Base-by-base conservation (phyloP, 2,329 filamentous ascomycete species). In the Aspergillus intermedius region DNA sequence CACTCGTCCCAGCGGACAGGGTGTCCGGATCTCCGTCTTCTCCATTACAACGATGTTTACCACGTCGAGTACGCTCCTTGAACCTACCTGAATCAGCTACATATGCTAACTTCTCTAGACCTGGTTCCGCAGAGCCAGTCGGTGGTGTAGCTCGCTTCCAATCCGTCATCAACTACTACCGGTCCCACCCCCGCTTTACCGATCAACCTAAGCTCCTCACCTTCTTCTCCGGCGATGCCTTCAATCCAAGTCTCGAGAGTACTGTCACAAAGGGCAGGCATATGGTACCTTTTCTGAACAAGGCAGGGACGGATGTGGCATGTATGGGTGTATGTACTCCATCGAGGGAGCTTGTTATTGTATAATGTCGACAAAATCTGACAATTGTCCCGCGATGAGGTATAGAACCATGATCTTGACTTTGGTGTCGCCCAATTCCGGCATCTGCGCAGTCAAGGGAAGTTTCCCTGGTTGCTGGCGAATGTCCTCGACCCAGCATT, bases 31-130 rank as follows among this genome's bases (percentile, higher is more conserved):
- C 72, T 95, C 45, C 83, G 90, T n/a, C 70, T 95, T 48, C 66
- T 95, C 28, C 91, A 95, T 72, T 95, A 86, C 76, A 95, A 95
- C 69, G 90, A 96, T 70, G 90, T 95, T 51, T 95, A 95, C 68
- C 91, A 95, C 60, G 80, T 95, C 47, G 89, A 95, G 68, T 74
- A 67, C 51, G 64, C 58, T 30, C 46, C 47, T 48, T 43, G 25
- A 15, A 30, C 21, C 34, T 22, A n/a, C 17, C 17, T 19, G 45
- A 22, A 21, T 30, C 17, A 23, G 3, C 17, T 23, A 30, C 35
- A 9, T 19, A 37, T 15, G 17, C 34, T 37, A 19, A 37, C 17
- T 6, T 44, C 15, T 10, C 77, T 19, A 73, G 70, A 54, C 59
- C 78, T 42, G 75, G 76, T 2, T 90, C 87, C 22, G 82, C 86